Evolutionary conservation across 2,329 filamentous ascomycete genomes (phyloP).

Genomic region (Colletotrichum sp.): DNA sequence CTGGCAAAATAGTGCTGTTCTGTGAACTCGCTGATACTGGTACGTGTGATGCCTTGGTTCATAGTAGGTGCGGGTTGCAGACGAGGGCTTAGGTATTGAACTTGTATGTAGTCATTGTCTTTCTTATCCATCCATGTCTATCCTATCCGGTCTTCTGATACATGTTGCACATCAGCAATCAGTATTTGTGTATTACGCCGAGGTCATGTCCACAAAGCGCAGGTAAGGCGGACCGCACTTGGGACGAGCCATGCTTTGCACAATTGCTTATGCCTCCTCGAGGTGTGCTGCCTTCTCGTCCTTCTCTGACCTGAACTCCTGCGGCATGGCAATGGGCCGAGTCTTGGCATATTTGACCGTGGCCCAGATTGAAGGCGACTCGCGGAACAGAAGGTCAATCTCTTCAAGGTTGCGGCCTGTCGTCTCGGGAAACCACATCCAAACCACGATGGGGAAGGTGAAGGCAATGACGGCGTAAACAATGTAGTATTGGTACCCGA

Average conservation of each 20-base stretch:
- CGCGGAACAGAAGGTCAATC: slow-evolving; percentile 47
- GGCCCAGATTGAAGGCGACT: slow-evolving; percentile 37
- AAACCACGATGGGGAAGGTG: slow-evolving; percentile 48
- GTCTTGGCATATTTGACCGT: slow-evolving; percentile 41
- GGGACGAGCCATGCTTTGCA: not conserved
- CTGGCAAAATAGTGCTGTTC: not conserved
- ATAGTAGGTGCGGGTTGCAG: not conserved
- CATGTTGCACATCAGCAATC: not conserved
- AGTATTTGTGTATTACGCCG: not conserved
- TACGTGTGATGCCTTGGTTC: not conserved
- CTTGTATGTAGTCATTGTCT: not conserved
- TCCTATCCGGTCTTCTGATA: not conserved
- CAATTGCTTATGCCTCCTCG: not conserved
- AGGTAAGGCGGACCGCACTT: not conserved
- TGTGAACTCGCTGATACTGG: not conserved
- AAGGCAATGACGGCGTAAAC: slow-evolving; percentile 51
- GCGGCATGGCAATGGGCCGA: slow-evolving; percentile 33
- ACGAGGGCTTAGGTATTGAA: not conserved
- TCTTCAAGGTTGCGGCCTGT: slow-evolving; percentile 54
- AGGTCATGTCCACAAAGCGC: not conserved
- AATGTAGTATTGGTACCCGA: slow-evolving; percentile 57
- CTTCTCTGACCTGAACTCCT: slow-evolving; percentile 29
- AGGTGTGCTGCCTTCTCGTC: slow-evolving; percentile 7
- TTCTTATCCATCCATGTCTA: not conserved
- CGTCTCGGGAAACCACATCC: slow-evolving; percentile 51